Percentiles rank a stretch among this genome's conserved stretches.
Evolutionary conservation across 2,329 filamentous ascomycete species (phyloP).

Genomic region (Nemania sp.): DNA sequence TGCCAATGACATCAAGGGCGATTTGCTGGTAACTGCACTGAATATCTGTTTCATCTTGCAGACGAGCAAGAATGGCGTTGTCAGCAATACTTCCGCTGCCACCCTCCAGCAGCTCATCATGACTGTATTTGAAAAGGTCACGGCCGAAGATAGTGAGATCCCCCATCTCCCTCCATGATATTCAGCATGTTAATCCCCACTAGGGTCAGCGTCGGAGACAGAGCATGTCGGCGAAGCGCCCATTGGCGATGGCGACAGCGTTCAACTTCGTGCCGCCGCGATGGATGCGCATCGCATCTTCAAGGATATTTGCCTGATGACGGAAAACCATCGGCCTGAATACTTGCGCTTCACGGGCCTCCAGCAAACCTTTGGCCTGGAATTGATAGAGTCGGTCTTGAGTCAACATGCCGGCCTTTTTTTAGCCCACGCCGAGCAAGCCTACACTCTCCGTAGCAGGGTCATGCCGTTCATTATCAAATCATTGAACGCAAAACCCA

Average conservation of each 20-base stretch:
- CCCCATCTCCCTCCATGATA: not conserved
- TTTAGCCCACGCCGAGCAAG: conserved; percentile 76
- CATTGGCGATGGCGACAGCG: conserved; percentile 60
- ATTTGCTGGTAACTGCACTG: conserved; percentile 78
- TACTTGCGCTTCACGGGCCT: conserved; percentile 81
- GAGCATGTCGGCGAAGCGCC: conserved; percentile 69
- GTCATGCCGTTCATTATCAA: conserved; percentile 84
- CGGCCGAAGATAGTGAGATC: conserved; percentile 75
- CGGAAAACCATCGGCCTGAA: conserved; percentile 80
- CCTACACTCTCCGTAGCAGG: conserved; percentile 73
- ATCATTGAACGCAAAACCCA: conserved; percentile 75
- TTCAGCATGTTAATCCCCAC: conserved; percentile 4
- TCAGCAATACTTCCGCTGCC: conserved; percentile 95
- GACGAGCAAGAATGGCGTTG: conserved; percentile 87
- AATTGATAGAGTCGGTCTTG: conserved; percentile 89
- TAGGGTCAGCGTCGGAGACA: conserved; percentile 54
- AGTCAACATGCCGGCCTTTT: conserved; percentile 85
- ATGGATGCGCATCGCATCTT: conserved; percentile 88
- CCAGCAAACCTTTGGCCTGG: conserved; percentile 81
- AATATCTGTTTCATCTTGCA: conserved; percentile 93
- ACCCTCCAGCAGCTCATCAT: conserved; percentile 93
- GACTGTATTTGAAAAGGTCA: conserved; percentile 90
- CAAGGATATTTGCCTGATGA: conserved; percentile 85
- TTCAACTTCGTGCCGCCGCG: conserved; percentile 74
- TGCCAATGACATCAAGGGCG: conserved; percentile 76